phyloP scores from a whole-genome alignment of 2,329 filamentous ascomycete genomes.

The Nemania sp. region DNA sequence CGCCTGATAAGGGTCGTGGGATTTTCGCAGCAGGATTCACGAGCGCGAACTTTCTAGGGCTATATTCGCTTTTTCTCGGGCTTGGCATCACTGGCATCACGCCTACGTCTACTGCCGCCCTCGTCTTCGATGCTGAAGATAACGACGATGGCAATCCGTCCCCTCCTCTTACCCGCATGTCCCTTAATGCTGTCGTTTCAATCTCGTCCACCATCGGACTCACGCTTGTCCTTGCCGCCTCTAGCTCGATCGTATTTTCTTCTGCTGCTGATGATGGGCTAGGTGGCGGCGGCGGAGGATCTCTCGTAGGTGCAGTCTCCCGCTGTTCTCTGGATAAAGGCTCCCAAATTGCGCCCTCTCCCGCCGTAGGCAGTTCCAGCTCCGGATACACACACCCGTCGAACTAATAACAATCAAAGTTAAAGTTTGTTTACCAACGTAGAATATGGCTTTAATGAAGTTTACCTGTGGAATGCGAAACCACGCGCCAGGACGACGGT shows the following conservation, averaged over 20 bases:
- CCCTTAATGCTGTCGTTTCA: neutral
- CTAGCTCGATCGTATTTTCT: neutral
- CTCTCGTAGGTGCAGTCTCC: conserved; percentile 12
- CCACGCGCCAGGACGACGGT: conserved; percentile 44
- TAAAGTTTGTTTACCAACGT: too few species aligned
- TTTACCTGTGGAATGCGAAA: conserved; percentile 51
- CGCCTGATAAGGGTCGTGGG: conserved; percentile 13
- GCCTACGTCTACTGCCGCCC: neutral
- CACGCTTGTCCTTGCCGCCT: neutral
- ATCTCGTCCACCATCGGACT: neutral
- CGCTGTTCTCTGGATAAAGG: conserved; percentile 31
- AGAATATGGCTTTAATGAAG: too few species aligned
- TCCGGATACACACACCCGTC: conserved; percentile 48
- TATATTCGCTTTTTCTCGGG: conserved; percentile 20
- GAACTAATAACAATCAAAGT: too few species aligned
- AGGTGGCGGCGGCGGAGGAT: neutral
- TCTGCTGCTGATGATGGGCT: neutral
- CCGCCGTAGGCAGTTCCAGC: conserved; percentile 45
- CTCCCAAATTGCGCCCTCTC: conserved; percentile 46
- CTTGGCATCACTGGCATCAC: conserved; percentile 1
- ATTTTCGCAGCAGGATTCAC: conserved; percentile 25
- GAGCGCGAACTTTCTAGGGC: conserved; percentile 22
- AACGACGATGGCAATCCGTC: neutral
- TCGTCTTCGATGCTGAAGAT: conserved; percentile 5
- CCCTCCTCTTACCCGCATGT: neutral